Base-by-base conservation (phyloP, 148 eudicot species). In the Talinum fruticosum region DNA sequence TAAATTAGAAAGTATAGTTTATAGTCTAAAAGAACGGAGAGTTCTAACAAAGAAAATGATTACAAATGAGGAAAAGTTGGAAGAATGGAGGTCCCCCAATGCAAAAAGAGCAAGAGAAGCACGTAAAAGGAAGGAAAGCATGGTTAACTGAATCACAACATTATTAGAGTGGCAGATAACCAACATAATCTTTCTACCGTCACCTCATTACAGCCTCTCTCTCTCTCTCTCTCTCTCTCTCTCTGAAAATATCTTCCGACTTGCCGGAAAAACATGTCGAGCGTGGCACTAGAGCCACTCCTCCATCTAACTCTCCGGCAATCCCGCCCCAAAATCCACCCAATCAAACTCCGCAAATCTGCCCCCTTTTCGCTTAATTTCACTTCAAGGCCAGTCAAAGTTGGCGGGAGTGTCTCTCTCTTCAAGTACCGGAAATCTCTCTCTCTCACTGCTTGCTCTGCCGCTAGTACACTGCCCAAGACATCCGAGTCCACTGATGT, bases 271-370 rank as follows among this genome's bases (percentile, higher is more conserved):
- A 79, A 44, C 4, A 92, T 92, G 97, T 72, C 89, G 38, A 80
- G 83, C 1, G 15, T 88, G 38, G 73, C 83, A 36, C 45, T 83
- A 1, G 83, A 86, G 73, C 87, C 93, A n/a, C 81, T 86, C 10
- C 76, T 85, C n/a, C 75, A 79, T 65, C 81, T 57, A 28, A n/a
- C 72, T 76, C 73, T 79, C 47, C 72, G 84, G 73, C 71, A 74
- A 57, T 44, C 69, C n/a, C 70, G 15, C 66, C 86, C 88, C 45
- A 82, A 70, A 66, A 54, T 83, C 38, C 66, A 29, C 38, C 61
- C 79, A 69, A 30, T 36, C 29, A 71, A 49, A 75, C 34, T 73
- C 73, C 54, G 34, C 28, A 86, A 80, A 61, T 2, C 64, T 70
- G 65, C 36, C 8, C 75, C 76, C 69, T 72, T 83, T 84, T 79